These are phyloP conservation scores for Dothideomycetes sp. DNA, from an alignment of 2,329 filamentous ascomycete genomes.

Conservation along the genomic window DNA sequence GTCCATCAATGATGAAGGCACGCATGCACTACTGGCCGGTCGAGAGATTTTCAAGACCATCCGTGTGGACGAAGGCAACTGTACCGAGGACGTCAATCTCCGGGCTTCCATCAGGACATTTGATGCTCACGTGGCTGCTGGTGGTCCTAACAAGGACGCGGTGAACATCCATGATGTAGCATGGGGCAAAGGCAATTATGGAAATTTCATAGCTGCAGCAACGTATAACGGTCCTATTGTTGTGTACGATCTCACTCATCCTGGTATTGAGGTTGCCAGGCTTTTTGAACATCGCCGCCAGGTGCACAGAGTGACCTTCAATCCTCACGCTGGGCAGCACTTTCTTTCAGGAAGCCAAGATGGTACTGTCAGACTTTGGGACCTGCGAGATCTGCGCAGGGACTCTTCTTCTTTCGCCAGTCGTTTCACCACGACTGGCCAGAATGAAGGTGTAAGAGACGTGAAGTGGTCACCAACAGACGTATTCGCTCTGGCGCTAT, in stretches of 20 bases:
- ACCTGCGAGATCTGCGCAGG: slow-evolving; percentile 45
- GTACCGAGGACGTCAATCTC: slow-evolving; percentile 53
- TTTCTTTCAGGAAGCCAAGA: slow-evolving; percentile 56
- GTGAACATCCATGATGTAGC: slow-evolving; percentile 55
- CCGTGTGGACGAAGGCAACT: slow-evolving; percentile 44
- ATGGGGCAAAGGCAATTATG: slow-evolving; percentile 53
- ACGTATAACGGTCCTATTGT: slow-evolving; percentile 55
- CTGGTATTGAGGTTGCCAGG: slow-evolving; percentile 49
- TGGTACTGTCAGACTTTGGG: slow-evolving; percentile 53
- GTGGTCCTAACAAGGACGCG: slow-evolving; percentile 29
- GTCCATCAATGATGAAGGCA: slow-evolving; percentile 51
- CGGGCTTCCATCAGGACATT: slow-evolving; percentile 47
- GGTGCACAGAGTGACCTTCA: slow-evolving; percentile 55
- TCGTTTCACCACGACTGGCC: slow-evolving; percentile 42
- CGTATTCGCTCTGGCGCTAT: slow-evolving; percentile 51
- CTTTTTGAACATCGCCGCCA: slow-evolving; percentile 55
- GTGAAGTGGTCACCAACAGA: slow-evolving; percentile 56
- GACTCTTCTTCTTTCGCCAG: slow-evolving; percentile 43
- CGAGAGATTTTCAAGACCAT: slow-evolving; percentile 57
- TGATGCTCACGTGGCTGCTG: slow-evolving; percentile 8
- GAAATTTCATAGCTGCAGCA: slow-evolving; percentile 51
- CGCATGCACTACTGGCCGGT: slow-evolving; percentile 53
- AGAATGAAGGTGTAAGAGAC: slow-evolving; percentile 51
- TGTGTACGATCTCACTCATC: slow-evolving; percentile 51
- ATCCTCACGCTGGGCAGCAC: slow-evolving; percentile 48